A percentile compares a stretch with the other conserved stretches of the same genome.
Conservation (phyloP, 2,329 filamentous ascomycete genomes). For the Eurotiales sp. region DNA sequence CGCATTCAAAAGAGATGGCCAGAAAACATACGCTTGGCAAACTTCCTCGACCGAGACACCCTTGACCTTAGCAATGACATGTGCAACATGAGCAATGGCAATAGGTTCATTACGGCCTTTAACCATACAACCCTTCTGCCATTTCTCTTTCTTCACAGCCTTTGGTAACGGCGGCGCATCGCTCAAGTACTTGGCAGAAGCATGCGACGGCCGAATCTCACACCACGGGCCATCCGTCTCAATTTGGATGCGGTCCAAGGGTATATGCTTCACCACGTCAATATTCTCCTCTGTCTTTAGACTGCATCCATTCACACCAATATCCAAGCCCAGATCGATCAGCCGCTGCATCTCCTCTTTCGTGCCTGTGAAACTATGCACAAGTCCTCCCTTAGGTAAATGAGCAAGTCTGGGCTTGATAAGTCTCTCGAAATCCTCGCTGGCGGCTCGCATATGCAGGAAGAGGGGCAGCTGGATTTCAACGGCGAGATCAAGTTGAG, state of each 20-base stretch:
- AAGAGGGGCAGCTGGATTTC: constrained; percentile 81
- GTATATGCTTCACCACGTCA: constrained; percentile 74
- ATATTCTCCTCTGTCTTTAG: constrained; percentile 93
- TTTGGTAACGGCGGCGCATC: constrained; percentile 71
- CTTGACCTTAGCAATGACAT: constrained; percentile 83
- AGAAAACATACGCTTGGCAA: constrained; percentile 63
- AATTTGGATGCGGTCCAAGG: constrained; percentile 77
- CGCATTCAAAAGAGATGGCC: background rate
- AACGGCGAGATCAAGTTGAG: constrained; percentile 75
- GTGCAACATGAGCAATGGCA: constrained; percentile 80
- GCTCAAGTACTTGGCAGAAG: constrained; percentile 69
- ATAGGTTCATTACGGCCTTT: constrained; percentile 95
- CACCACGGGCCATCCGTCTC: constrained; percentile 99
- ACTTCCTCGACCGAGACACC: constrained; percentile 75
- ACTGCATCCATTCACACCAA: constrained; percentile 95
- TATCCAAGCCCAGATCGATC: constrained; percentile 75
- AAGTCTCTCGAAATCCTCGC: constrained; percentile 74
- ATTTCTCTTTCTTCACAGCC: constrained; percentile 93
- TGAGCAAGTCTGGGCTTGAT: constrained; percentile 61
- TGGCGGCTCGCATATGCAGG: constrained; percentile 84
- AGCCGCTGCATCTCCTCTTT: constrained; percentile 77
- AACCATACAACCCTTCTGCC: constrained; percentile 80
- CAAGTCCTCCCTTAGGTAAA: constrained; percentile 73
- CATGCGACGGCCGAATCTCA: constrained; percentile 85
- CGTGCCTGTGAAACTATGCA: constrained; percentile 93